These are phyloP conservation scores for Drechslerella coelobrocha DNA, from an alignment of 2,329 filamentous ascomycete genomes.

Conservation along the genomic window DNA sequence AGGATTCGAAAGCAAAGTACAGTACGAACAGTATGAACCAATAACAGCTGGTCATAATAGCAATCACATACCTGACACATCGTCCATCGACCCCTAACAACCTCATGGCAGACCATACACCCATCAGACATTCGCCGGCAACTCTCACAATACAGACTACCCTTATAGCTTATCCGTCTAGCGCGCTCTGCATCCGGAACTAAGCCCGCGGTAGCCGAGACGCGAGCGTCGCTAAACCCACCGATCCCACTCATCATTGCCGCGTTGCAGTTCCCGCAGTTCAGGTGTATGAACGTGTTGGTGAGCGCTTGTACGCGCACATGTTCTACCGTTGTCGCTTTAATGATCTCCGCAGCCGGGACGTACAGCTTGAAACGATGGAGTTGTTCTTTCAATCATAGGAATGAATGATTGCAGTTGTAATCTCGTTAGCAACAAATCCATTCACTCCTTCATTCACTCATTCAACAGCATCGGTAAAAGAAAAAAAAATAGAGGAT, in stretches of 20 bases:
- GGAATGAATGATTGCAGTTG: no score
- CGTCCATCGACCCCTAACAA: constrained; percentile 53
- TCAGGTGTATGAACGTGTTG: constrained; percentile 46
- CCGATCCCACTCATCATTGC: constrained; percentile 28
- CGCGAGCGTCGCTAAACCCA: not conserved
- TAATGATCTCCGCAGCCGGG: constrained; percentile 48
- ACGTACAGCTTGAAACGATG: constrained; percentile 53
- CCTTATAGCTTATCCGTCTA: constrained; percentile 47
- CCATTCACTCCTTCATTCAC: not conserved
- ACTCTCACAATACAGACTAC: constrained; percentile 52
- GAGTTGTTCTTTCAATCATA: constrained; percentile 45
- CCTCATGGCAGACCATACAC: constrained; percentile 53
- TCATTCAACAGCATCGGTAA: not conserved
- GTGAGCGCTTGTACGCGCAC: constrained; percentile 39
- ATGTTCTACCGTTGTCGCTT: constrained; percentile 36
- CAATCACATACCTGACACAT: constrained; percentile 52
- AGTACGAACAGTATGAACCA: no score
- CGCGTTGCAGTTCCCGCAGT: constrained; percentile 42
- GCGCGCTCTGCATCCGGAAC: constrained; percentile 31
- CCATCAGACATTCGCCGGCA: constrained; percentile 52
- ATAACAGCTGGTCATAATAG: not conserved
- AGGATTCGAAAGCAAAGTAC: not conserved
- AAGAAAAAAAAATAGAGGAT: not conserved
- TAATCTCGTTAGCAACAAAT: not conserved
- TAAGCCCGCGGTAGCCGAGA: constrained; percentile 8